Base-by-base conservation (phyloP, 306 rosid species). In the Crataegus laevigata region DNA sequence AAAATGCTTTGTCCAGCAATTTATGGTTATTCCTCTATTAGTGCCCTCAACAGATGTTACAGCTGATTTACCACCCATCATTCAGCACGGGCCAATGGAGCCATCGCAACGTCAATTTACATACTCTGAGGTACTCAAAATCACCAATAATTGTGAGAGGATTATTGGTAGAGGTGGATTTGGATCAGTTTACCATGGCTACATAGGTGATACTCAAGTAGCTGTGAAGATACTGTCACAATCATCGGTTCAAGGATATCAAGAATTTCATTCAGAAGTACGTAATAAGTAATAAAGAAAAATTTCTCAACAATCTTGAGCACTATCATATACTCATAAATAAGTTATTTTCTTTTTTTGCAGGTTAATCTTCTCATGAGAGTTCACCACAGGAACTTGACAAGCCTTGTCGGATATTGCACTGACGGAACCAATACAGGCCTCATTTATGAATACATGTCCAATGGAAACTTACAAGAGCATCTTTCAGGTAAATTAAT, bases 341-440 rank as follows among this genome's bases (percentile, higher is more conserved):
- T 30, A 6, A 17, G 30, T 5, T 6, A 55, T 32, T 38, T 19
- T 12, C 38, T 11, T 42, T 40, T 13, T 13, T 54, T 60, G 3
- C 90, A 81, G 90, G 89, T 87, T 34, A 57, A 79, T 60, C 80
- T 81, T 60, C 82, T 89, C 18, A 84, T 85, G 65, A 80, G 82
- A 77, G 86, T 85, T 75, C 83, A 87, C 61, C 91, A 89, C 38
- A 83, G 64, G 66, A 87, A 89, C 79, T 78, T 89, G 63, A 79
- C 88, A 30, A 30, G 83, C 66, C 83, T 89, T 68, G 74, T 84
- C 66, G 86, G 88, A 74, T 85, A 79, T 19, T 79, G 82, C 22
- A 63, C 61, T 9, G 87, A 79, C 38, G 81, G 74, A 64, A 52
- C 74, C 66, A 65, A 72, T 40, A 54, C 57, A 13, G 77, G 84